Evolutionary conservation across 2,329 filamentous ascomycete species (phyloP), one percentile per base, ranked within the genome.

Genomic region (Paracoccidioides brasiliensis): DNA sequence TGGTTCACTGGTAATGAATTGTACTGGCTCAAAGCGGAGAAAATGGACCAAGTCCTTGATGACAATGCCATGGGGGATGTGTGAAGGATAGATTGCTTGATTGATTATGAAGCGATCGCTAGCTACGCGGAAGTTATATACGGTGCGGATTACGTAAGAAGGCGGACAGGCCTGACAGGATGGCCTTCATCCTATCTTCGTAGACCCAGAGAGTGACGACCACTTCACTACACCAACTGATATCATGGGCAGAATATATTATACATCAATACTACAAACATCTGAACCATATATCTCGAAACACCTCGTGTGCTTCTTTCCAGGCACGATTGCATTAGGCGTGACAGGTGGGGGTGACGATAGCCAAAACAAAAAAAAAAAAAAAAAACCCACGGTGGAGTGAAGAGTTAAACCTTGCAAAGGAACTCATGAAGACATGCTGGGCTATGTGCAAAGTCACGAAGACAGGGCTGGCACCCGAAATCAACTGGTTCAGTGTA

Each of bases 211-310:
- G 32, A 82, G 76, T 22, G 22, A 22, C 12, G 93, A 91, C 56
- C 74, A 82, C 53, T 98, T 97, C 72, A 80, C 82, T 51, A 89
- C 88, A 14, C 38, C 33, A 30, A 7, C 12, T 52, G 12, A 50
- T 28, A 43, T 52, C 9, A 35, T 44, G 12, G 48, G 10, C 46
- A 76, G 89, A 98, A 72, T 98, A 98, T 69, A 81, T 98, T 53
- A 94, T 97, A 76, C 98, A 98, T 74, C 93, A 98, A 70, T 97
- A 95, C 78, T 96, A 28, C 93, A 98, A 70, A 98, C 93, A 10
- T 88, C 86, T 56, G 91, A 98, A 68, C 78, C 83, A 74, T 97
- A 12, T 98, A 98, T 70, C 78, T 84, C 61, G 87, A 93, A 12
- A 88, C 93, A 98, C 66, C 78, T 97, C 4, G 91, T 95, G 41